These are phyloP conservation scores for Secale cereale DNA, from an alignment of 176 grass and related monocot species.

Conservation along the genomic window DNA sequence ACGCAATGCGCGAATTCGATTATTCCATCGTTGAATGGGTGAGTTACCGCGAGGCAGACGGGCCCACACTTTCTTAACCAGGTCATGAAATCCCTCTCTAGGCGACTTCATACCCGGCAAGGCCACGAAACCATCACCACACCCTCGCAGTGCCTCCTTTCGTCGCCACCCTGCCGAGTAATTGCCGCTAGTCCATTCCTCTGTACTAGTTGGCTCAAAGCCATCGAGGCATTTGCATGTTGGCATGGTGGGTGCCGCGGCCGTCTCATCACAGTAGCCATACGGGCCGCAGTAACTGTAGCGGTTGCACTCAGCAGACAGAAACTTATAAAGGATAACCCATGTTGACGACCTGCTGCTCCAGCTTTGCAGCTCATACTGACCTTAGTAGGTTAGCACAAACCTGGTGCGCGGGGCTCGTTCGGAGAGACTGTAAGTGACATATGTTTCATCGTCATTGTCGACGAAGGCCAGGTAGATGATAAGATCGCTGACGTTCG, in stretches of 20 bases:
- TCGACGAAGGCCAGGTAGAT: neutral
- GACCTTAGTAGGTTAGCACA: conserved; percentile 12
- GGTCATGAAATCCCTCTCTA: no score
- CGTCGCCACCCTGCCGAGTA: conserved; percentile 24
- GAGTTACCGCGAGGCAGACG: no score
- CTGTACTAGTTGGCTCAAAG: conserved; percentile 6
- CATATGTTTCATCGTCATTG: neutral
- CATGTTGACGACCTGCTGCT: neutral
- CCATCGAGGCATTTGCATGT: conserved; percentile 44
- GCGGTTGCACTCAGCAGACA: neutral
- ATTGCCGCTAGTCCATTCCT: conserved; percentile 1
- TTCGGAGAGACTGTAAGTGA: neutral
- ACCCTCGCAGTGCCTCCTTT: neutral
- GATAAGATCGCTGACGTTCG: neutral
- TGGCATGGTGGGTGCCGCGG: neutral
- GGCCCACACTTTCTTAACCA: no score
- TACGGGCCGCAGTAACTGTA: conserved; percentile 33
- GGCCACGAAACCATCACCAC: conserved; percentile 5
- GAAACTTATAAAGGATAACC: neutral
- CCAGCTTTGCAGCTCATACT: conserved; percentile 6
- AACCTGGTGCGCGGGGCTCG: neutral
- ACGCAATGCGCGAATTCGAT: no score
- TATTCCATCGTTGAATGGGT: no score
- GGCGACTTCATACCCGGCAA: neutral
- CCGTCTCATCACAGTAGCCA: conserved; percentile 31